These are phyloP conservation scores for Hygrophoropsis aurantiaca DNA, from an alignment of 768 basidiomycete genomes.

Conservation along the genomic window DNA sequence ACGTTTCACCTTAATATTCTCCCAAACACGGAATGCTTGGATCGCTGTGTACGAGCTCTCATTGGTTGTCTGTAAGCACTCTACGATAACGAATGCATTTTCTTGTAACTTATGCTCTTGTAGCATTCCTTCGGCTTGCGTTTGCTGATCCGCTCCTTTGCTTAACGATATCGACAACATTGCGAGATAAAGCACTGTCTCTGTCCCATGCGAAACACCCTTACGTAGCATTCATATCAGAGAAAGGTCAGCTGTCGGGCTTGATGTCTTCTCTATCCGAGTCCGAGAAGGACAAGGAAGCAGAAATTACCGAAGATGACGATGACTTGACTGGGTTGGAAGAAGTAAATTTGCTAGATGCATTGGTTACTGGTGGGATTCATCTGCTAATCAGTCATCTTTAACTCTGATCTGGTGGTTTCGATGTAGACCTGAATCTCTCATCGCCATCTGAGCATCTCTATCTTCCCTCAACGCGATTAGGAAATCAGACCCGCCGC, in stretches of 20 bases:
- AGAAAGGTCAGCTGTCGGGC: conserved; percentile 13
- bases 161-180: conserved; percentile 80
- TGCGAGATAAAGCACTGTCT: conserved; percentile 74
- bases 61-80: conserved; percentile 72
- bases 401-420: background rate
- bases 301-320: conserved; percentile 32
- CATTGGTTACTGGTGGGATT: conserved; percentile 63
- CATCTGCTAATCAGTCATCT: no score
- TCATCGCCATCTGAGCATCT: conserved; percentile 34
- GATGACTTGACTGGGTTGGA: conserved; percentile 50
- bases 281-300: conserved; percentile 4
- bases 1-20: conserved; percentile 67
- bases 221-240: conserved; percentile 27
- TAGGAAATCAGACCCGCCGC: conserved; percentile 67
- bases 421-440: conserved; percentile 45
- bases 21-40: conserved; percentile 61
- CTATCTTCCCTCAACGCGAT: conserved; percentile 65
- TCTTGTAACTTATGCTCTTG: conserved; percentile 2
- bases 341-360: conserved; percentile 69
- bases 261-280: conserved; percentile 3
- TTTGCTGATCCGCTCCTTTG: conserved; percentile 77
- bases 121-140: conserved; percentile 74
- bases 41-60: conserved; percentile 77
- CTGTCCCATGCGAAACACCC: conserved; percentile 38
- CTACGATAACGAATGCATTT: background rate